Conservation (phyloP, 345 rosid genomes). For the Populus pruinosa region DNA sequence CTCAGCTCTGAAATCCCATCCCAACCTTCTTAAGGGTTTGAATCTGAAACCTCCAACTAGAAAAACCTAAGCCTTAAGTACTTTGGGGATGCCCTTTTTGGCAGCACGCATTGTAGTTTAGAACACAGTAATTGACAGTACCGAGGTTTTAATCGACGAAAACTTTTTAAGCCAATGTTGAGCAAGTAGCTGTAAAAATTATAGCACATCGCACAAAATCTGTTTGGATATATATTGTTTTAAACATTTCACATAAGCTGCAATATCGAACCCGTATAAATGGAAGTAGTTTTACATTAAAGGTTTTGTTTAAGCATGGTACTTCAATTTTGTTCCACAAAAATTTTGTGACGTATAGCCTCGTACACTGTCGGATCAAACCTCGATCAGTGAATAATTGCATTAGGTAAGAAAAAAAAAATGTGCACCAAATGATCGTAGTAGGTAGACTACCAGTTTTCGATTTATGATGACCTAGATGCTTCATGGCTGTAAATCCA, state of each 20-base stretch:
- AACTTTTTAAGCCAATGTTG: background rate
- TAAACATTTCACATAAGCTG: constrained; percentile 3
- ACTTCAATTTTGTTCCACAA: background rate
- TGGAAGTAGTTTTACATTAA: constrained; percentile 16
- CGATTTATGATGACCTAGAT: background rate
- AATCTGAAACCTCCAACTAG: background rate
- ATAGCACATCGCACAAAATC: constrained; percentile 1
- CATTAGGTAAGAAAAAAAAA: background rate
- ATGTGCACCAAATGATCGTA: background rate
- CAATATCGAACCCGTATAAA: constrained; percentile 19
- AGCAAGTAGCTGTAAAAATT: background rate
- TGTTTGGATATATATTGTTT: constrained; percentile 15
- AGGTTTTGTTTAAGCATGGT: constrained; percentile 4
- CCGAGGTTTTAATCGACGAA: background rate
- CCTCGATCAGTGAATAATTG: background rate
- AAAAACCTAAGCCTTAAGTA: background rate
- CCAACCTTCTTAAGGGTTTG: background rate
- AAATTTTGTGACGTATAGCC: background rate
- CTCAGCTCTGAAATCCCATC: no score
- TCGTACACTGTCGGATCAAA: background rate
- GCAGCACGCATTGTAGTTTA: background rate
- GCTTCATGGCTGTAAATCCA: background rate
- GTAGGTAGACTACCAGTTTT: background rate
- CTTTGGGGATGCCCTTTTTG: background rate
- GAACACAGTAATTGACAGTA: background rate